Conservation (phyloP, 2,329 filamentous ascomycete species). For the Ceratocystis destructans region DNA sequence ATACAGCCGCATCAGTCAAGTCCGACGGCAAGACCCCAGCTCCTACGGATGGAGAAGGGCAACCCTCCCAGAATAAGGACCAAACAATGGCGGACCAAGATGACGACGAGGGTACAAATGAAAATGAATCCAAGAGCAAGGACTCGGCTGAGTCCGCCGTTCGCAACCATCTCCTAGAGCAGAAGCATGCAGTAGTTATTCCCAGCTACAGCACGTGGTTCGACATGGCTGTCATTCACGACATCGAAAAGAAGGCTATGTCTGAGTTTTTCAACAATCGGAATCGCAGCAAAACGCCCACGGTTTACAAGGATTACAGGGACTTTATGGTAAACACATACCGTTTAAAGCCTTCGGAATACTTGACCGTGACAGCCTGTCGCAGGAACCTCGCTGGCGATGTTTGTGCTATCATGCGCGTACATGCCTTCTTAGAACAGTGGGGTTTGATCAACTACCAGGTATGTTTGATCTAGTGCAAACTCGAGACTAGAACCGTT, state of each 20-base stretch:
- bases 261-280: constrained; percentile 98
- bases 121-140: constrained; percentile 56
- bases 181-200: constrained; percentile 90
- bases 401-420: constrained; percentile 97
- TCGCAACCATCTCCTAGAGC: constrained; percentile 78
- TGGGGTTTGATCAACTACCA: constrained; percentile 99
- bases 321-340: constrained; percentile 99
- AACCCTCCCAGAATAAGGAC: constrained; percentile 29
- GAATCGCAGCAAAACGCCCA: constrained; percentile 93
- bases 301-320: constrained; percentile 96
- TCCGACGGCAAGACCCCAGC: constrained; percentile 48
- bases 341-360: constrained; percentile 86
- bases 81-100: constrained; percentile 38
- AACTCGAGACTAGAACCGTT: background rate
- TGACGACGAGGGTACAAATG: constrained; percentile 35
- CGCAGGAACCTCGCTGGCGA: constrained; percentile 89
- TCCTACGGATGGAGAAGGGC: constrained; percentile 51
- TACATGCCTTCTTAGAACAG: constrained; percentile 94
- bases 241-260: constrained; percentile 83
- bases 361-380: constrained; percentile 92
- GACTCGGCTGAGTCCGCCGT: constrained; percentile 72
- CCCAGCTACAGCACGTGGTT: constrained; percentile 99
- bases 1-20: constrained; percentile 39
- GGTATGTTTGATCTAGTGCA: constrained; percentile 35
- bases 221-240: constrained; percentile 87